Conservation (phyloP, 1,139 yeast genomes). For the Lodderomyces metapsilosis region DNA sequence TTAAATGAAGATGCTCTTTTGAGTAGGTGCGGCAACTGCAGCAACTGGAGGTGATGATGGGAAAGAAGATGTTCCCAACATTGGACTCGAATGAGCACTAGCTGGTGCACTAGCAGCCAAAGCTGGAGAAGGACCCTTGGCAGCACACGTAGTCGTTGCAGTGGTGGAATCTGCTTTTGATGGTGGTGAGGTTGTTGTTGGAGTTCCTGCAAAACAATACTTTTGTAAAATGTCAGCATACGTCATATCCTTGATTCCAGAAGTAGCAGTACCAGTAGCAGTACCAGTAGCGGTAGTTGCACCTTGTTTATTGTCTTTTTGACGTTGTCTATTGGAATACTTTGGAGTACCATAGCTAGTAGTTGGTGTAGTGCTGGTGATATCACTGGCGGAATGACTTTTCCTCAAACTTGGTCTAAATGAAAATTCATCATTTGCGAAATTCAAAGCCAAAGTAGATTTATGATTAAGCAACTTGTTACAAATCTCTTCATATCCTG, state of each 20-base stretch:
- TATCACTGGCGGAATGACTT: constrained; percentile 27
- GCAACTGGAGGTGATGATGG: not conserved
- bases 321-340: constrained; percentile 3
- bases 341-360: not conserved
- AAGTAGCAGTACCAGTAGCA: not conserved
- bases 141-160: not conserved
- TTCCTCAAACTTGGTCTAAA: constrained; percentile 25
- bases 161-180: not conserved
- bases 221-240: constrained; percentile 32
- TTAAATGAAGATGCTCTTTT: not conserved
- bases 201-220: constrained; percentile 31
- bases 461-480: constrained; percentile 14
- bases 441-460: constrained; percentile 5
- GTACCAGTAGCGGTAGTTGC: constrained; percentile 2
- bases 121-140: too few relatives aligned
- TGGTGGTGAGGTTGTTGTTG: not conserved
- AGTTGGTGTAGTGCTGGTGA: constrained; percentile 9
- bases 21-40: not conserved
- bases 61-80: not conserved
- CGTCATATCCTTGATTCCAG: constrained; percentile 18
- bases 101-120: not conserved
- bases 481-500: constrained; percentile 6
- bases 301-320: constrained; percentile 2
- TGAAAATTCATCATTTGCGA: constrained; percentile 8
- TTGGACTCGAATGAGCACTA: constrained; percentile 1